Evolutionary conservation across 148 eudicot species (phyloP).

Genomic region (Simmondsia chinensis): DNA sequence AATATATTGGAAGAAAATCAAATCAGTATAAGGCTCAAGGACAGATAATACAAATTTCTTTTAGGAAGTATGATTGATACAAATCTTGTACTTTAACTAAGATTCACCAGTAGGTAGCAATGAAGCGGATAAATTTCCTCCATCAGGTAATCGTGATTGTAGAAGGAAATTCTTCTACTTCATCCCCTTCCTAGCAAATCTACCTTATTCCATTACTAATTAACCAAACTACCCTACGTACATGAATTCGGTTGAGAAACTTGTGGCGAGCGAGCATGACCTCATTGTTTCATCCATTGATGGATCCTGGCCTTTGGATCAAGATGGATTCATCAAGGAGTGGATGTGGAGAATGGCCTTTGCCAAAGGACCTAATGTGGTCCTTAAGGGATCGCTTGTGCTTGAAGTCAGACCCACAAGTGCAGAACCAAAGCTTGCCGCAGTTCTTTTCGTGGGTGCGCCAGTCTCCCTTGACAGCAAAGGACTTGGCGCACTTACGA

Average conservation of each 20-base stretch:
- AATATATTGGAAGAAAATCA: too few relatives aligned
- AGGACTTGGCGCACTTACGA: constrained; percentile 50
- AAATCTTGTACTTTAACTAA: constrained; percentile 4
- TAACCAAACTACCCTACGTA: background rate
- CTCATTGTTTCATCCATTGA: background rate
- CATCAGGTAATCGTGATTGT: too few relatives aligned
- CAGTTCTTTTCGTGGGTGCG: constrained; percentile 71
- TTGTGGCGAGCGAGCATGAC: constrained; percentile 36
- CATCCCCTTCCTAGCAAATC: constrained; percentile 31
- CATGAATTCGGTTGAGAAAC: constrained; percentile 8
- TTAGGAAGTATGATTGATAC: too few relatives aligned
- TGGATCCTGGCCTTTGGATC: too few relatives aligned
- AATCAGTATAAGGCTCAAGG: too few relatives aligned
- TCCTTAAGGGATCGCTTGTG: constrained; percentile 69
- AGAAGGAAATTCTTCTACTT: constrained; percentile 52
- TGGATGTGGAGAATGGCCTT: constrained; percentile 48
- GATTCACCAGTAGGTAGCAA: constrained; percentile 15
- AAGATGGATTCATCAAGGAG: constrained; percentile 44
- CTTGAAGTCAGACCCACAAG: constrained; percentile 69
- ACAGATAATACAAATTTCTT: too few relatives aligned
- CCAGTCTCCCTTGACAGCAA: constrained; percentile 74
- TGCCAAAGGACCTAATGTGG: constrained; percentile 61
- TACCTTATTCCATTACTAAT: constrained; percentile 8
- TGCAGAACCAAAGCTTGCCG: constrained; percentile 65
- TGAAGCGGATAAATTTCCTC: constrained; percentile 52